A percentile compares a stretch with the other conserved stretches of the same genome.
These are phyloP conservation scores for Syncephalastrum racemosum DNA, from an alignment of 371 early-diverging fungal species.

Conservation along the genomic window DNA sequence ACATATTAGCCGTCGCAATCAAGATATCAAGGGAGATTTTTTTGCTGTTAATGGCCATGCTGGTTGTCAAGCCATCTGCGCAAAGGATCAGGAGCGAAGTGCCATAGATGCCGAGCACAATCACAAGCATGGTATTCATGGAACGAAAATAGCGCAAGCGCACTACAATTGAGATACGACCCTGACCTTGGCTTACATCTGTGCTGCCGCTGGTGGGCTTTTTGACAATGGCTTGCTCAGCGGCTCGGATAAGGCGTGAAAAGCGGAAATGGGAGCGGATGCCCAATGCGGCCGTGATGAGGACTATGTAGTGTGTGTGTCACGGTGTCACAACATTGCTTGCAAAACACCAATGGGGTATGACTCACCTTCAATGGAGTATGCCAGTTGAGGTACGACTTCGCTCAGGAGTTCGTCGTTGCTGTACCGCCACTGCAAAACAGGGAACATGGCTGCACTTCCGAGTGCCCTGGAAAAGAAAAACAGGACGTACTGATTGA, in stretches of 20 bases:
- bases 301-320: constrained; percentile 19
- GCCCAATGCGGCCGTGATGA: constrained; percentile 37
- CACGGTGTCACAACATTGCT: not conserved
- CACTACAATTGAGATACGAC: constrained; percentile 6
- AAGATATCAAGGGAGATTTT: constrained; percentile 40
- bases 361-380: constrained; percentile 36
- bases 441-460: constrained; percentile 43
- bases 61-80: constrained; percentile 38
- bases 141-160: constrained; percentile 48
- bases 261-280: constrained; percentile 45
- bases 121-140: constrained; percentile 43
- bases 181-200: not conserved
- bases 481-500: not conserved
- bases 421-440: constrained; percentile 44
- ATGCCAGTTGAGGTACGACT: constrained; percentile 44
- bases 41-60: constrained; percentile 20
- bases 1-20: constrained; percentile 33
- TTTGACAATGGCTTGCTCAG: constrained; percentile 1
- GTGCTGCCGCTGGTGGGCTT: constrained; percentile 3
- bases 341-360: not conserved
- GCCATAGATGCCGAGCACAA: constrained; percentile 30
- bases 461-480: constrained; percentile 30
- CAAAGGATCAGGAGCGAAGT: constrained; percentile 31
- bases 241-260: constrained; percentile 14
- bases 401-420: constrained; percentile 29